Conservation (phyloP, 805 yeast species). For the Lipomyces anomalus region DNA sequence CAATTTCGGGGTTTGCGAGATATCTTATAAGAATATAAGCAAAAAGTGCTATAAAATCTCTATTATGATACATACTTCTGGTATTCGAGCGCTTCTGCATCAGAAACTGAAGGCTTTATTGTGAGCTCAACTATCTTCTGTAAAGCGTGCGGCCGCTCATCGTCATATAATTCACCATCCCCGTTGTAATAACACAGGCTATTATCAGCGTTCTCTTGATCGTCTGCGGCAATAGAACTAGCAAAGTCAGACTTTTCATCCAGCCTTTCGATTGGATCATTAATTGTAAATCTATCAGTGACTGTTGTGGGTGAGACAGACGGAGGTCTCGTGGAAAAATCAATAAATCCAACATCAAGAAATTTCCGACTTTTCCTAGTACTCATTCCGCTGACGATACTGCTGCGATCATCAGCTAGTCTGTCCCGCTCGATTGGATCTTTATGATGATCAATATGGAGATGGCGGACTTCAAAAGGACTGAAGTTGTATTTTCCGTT, state of each 20-base stretch:
- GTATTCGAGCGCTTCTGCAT: constrained; percentile 21
- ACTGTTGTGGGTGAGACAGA: too few species aligned
- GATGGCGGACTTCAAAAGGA: constrained; percentile 25
- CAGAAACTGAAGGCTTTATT: constrained; percentile 19
- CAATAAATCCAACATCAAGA: constrained; percentile 19
- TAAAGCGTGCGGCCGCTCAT: constrained; percentile 8
- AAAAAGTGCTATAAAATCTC: too few species aligned
- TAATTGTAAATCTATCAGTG: too few species aligned
- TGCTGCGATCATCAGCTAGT: constrained; percentile 18
- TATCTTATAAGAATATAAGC: too few species aligned
- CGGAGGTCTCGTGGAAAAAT: constrained; percentile 12
- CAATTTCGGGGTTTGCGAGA: constrained; percentile 16
- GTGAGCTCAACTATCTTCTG: constrained; percentile 19
- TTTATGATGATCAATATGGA: constrained; percentile 14
- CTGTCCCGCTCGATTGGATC: constrained; percentile 12
- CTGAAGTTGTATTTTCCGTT: constrained; percentile 17
- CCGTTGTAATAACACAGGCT: constrained; percentile 18
- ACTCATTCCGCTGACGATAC: constrained; percentile 22
- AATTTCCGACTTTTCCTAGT: constrained; percentile 16
- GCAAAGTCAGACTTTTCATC: constrained; percentile 1
- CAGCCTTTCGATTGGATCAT: constrained; percentile 10
- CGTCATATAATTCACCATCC: constrained; percentile 8
- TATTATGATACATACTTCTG: constrained; percentile 20
- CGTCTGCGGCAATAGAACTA: constrained; percentile 2
- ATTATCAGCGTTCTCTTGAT: constrained; percentile 17